Percentiles rank a stretch among this genome's conserved stretches.
These are phyloP conservation scores for Stephania japonica DNA, from an alignment of 164 flowering plant genomes.

Conservation along the genomic window DNA sequence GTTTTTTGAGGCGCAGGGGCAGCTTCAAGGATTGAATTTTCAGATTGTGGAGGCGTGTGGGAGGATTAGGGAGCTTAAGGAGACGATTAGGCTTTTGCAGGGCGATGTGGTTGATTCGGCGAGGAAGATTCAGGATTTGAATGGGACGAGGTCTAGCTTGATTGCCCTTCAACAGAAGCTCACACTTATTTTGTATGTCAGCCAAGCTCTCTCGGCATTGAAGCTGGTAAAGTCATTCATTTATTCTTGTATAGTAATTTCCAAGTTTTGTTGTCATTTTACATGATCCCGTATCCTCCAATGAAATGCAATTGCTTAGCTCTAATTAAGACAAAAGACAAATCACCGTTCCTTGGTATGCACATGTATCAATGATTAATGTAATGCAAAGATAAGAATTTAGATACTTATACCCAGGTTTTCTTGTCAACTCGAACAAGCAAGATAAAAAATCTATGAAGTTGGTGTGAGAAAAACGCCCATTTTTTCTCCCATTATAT, in stretches of 20 bases:
- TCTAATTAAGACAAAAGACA: not conserved
- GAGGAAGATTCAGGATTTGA: constrained; percentile 63
- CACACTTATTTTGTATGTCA: constrained; percentile 71
- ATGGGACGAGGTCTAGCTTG: constrained; percentile 51
- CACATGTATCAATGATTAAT: not conserved
- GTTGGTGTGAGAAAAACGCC: not conserved
- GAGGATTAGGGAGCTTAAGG: constrained; percentile 74
- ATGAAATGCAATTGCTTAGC: not conserved
- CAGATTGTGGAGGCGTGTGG: constrained; percentile 77
- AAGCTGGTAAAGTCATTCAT: constrained; percentile 47
- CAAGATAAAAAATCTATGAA: not conserved
- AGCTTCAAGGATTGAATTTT: constrained; percentile 71
- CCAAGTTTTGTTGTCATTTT: not conserved
- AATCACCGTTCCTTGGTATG: not conserved
- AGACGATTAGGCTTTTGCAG: constrained; percentile 70
- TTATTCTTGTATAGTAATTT: not conserved
- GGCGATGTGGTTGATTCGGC: constrained; percentile 81
- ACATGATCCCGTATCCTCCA: not conserved
- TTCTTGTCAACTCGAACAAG: not conserved
- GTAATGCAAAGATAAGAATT: not conserved
- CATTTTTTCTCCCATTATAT: too few relatives aligned
- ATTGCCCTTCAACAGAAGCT: constrained; percentile 66
- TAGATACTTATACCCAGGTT: not conserved
- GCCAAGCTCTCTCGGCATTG: constrained; percentile 84
- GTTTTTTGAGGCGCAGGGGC: constrained; percentile 95